Evolutionary conservation across 768 basidiomycete species (phyloP).

Genomic region (Suillus brevipes): DNA sequence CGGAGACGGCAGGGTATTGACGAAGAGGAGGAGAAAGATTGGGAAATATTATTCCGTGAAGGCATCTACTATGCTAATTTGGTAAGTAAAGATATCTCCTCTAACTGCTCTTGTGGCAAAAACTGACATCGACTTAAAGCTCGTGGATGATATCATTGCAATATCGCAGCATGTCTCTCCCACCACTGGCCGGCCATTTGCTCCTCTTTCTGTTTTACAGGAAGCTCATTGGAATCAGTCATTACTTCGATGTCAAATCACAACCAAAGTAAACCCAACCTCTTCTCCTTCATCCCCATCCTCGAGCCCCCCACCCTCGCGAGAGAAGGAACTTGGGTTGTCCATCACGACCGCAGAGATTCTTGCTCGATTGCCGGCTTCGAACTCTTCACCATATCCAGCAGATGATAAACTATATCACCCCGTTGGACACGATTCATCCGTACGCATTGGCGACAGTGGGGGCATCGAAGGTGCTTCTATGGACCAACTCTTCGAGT

Average conservation of each 20-base stretch:
- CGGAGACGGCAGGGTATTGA: slow-evolving; percentile 55
- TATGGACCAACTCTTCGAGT: slow-evolving; percentile 72
- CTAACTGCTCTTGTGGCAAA: neutral
- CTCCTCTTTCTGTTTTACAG: slow-evolving; percentile 66
- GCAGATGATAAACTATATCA: slow-evolving; percentile 47
- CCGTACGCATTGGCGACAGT: slow-evolving; percentile 73
- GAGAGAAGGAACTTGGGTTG: slow-evolving; percentile 69
- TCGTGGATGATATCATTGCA: slow-evolving; percentile 73
- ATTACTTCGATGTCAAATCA: slow-evolving; percentile 61
- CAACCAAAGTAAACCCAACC: slow-evolving; percentile 31
- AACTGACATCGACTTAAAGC: slow-evolving; percentile 40
- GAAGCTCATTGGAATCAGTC: slow-evolving; percentile 80
- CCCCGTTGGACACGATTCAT: slow-evolving; percentile 67
- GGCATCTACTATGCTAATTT: slow-evolving; percentile 88
- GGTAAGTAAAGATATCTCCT: slow-evolving; percentile 54
- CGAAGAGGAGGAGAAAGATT: slow-evolving; percentile 67
- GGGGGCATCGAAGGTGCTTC: slow-evolving; percentile 51
- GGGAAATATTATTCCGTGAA: slow-evolving; percentile 66
- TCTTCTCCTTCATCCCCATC: slow-evolving; percentile 30
- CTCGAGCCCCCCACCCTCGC: slow-evolving; percentile 33
- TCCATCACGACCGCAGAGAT: slow-evolving; percentile 57
- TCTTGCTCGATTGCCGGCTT: slow-evolving; percentile 29
- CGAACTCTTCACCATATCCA: slow-evolving; percentile 15
- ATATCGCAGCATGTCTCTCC: slow-evolving; percentile 79
- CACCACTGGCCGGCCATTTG: slow-evolving; percentile 65